Evolutionary conservation across 202 grass and related monocot species (phyloP), one percentile per base, ranked within the genome.

Genomic region (Digitaria exilis): DNA sequence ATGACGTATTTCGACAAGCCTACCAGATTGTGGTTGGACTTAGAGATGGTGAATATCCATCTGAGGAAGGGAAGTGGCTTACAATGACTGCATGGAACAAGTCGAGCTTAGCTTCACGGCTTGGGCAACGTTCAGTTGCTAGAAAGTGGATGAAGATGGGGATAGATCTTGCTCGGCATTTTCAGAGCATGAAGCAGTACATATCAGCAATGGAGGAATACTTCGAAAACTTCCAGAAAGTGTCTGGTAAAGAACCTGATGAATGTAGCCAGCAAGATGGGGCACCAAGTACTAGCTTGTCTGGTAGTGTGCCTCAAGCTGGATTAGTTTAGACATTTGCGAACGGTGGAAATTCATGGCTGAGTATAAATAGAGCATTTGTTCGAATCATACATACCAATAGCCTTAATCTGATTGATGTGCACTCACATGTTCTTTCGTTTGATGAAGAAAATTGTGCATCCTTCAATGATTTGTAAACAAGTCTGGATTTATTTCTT

Each of bases 121-220:
- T 98, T 62, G 73, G 67, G 30, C 93, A 98, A 31, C 48, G 22
- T 70, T 73, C 80, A 69, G 70, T 85, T 80, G 93, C 90, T 78
- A 92, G 70, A 85, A 98, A 90, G 80, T 98, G 96, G 96, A 94
- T 96, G 86, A 96, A 92, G 78, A 82, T 92, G 82, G 90, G 89
- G n/a, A 78, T 98, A 85, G 87, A 98, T 84, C 78, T 98, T 6
- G 86, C 91, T 80, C 85, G 85, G 34, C 89, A 91, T 79, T 63
- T 96, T 48, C 87, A 89, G 28, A 87, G 89, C 75, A 96, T 94
- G 96, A 92, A 98, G 73, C 63, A 84, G 52, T 74, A 82, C 76
- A 74, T 85, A 77, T 56, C 55, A 60, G 75, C 7, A 31, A 92
- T 98, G 93, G 93, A 98, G 78, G 71, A 89, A 83, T 86, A 31